Percentiles rank a stretch among this genome's conserved stretches.
phyloP scores from a whole-genome alignment of 140 eudicot genomes.

The Bidens hawaiensis region DNA sequence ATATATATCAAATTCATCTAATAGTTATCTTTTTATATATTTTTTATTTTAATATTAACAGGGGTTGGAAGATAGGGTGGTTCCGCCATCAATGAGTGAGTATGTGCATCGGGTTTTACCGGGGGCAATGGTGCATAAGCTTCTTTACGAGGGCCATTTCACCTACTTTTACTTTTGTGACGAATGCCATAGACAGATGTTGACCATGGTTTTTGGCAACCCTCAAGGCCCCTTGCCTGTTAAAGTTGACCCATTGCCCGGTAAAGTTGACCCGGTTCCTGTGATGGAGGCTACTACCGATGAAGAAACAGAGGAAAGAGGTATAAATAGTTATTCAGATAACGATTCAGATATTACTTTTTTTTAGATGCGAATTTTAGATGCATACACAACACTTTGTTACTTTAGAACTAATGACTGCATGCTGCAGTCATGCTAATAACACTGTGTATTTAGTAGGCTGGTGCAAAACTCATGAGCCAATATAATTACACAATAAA shows the following conservation, averaged over 20 bases:
- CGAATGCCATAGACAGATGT: constrained; percentile 83
- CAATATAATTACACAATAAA: constrained; percentile 19
- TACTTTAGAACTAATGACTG: constrained; percentile 25
- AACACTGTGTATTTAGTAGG: constrained; percentile 37
- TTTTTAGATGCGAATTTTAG: constrained; percentile 29
- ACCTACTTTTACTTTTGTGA: constrained; percentile 79
- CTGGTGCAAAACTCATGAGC: constrained; percentile 28
- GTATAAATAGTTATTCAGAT: constrained; percentile 24
- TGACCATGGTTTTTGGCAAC: constrained; percentile 61
- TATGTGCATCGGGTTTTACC: constrained; percentile 70
- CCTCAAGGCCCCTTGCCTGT: constrained; percentile 71
- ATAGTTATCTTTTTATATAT: not conserved
- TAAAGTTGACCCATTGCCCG: constrained; percentile 21
- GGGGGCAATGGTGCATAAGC: constrained; percentile 84
- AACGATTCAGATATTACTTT: constrained; percentile 25
- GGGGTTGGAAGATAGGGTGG: constrained; percentile 87
- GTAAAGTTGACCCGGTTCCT: not conserved
- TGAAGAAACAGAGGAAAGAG: constrained; percentile 37
- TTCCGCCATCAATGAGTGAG: constrained; percentile 75
- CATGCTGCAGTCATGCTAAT: constrained; percentile 16
- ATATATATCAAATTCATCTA: too few relatives aligned
- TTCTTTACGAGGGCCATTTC: constrained; percentile 80
- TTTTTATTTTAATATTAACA: constrained; percentile 11
- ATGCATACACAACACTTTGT: constrained; percentile 37
- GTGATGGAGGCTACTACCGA: constrained; percentile 6